Evolutionary conservation across 2,329 filamentous ascomycete species (phyloP), one percentile per base, ranked within the genome.

Genomic region (Penicillium thymicola): DNA sequence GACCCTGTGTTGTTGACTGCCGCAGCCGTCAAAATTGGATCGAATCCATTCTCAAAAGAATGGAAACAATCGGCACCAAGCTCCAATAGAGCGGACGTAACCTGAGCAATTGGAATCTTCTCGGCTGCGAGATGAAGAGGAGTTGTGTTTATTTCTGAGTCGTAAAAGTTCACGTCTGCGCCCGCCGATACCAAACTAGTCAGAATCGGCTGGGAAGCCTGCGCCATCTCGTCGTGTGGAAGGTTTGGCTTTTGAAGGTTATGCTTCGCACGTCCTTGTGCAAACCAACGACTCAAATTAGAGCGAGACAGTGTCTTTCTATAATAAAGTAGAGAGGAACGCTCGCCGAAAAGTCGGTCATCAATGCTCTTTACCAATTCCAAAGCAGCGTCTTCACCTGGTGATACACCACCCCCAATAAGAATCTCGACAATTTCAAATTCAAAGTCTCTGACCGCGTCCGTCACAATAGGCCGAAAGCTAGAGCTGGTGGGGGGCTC

Each of bases 241-340:
- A 43, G 25, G 0, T 4, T 1, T 13, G 0, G 16, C 2, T 1
- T 13, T 28, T 7, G 16, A 27, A 43, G 10, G 10, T 5, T 3
- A 13, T 18, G 3, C 37, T 38, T 38, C n/a, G n/a, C 37, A 8
- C 3, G 11, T 18, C 10, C 16, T 5, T 18, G 16, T 13, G 5
- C 2, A 13, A 8, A 8, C 3, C 8, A 4, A n/a, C 16, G 14
- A 25, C 2, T 28, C 2, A 43, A 6, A 2, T 11, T 2, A 43
- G 41, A 5, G 9, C 4, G 27, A 18, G 9, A n/a, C 2, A 42
- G 1, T 9, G n/a, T 2, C 14, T 3, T 28, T 6, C 9, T n/a
- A 25, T 11, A 43, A 43, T 16, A 43, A 28, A 43, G 41, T 3
- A 43, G 3, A 18, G 41, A 4, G n/a, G 9, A 43, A 28, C 5